Conservation (phyloP, 192 early-diverging fungal genomes). For the Coemansia sp. region DNA sequence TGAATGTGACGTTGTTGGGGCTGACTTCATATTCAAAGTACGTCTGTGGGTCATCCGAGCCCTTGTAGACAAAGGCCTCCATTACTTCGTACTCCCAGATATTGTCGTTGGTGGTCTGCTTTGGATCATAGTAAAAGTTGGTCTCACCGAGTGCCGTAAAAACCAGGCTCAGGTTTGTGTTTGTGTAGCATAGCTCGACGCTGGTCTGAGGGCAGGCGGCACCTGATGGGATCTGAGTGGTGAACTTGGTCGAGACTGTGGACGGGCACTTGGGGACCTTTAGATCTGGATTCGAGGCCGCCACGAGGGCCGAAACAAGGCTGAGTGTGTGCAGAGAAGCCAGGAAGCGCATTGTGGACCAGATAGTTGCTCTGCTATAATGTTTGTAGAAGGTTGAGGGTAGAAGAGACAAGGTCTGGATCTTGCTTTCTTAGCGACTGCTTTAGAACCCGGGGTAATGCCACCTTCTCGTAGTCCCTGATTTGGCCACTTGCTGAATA, state of each 20-base stretch:
- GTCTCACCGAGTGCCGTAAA: constrained; percentile 42
- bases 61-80: constrained; percentile 51
- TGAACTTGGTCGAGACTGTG: constrained; percentile 22
- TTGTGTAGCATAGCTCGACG: constrained; percentile 49
- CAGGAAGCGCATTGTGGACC: neutral
- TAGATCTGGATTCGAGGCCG: constrained; percentile 8
- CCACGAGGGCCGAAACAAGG: neutral
- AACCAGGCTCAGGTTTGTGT: constrained; percentile 26
- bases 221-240: constrained; percentile 23
- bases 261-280: constrained; percentile 40
- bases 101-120: constrained; percentile 43
- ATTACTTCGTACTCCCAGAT: constrained; percentile 53
- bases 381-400: neutral
- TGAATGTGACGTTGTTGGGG: constrained; percentile 51
- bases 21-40: constrained; percentile 53
- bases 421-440: neutral
- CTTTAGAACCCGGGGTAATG: neutral
- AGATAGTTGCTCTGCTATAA: neutral
- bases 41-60: constrained; percentile 40
- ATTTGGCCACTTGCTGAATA: neutral
- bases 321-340: neutral
- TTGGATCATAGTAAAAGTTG: constrained; percentile 38
- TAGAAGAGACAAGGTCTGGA: neutral
- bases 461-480: neutral
- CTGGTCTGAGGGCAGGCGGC: constrained; percentile 32